phyloP scores from a whole-genome alignment of 768 basidiomycete genomes.

The Mycena indigotica region DNA sequence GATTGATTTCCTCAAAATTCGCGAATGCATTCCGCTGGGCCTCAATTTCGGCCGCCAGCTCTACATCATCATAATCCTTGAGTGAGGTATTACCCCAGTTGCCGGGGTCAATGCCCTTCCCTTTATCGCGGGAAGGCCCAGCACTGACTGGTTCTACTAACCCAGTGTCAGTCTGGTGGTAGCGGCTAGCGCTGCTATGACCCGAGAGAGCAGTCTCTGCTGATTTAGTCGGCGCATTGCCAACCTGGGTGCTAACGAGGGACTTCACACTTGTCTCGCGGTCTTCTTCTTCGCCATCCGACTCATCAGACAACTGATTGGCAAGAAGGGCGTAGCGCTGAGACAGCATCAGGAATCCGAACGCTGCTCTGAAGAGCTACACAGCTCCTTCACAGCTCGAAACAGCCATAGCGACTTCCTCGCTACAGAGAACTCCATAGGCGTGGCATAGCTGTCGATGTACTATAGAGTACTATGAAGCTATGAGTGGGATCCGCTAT shows the following conservation, averaged over 20 bases:
- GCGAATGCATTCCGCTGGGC: neutral
- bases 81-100: constrained; percentile 5
- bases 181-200: neutral
- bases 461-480: too few relatives aligned
- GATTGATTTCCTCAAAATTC: constrained; percentile 7
- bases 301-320: neutral
- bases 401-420: too few relatives aligned
- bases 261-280: neutral
- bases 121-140: constrained; percentile 5
- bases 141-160: neutral
- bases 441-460: too few relatives aligned
- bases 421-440: too few relatives aligned
- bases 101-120: constrained; percentile 5
- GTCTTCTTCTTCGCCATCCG: neutral
- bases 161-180: neutral
- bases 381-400: too few relatives aligned
- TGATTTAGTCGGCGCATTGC: neutral
- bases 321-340: neutral
- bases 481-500: too few relatives aligned
- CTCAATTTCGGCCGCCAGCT: too few relatives aligned
- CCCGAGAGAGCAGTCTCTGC: neutral
- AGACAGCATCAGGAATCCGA: too few relatives aligned
- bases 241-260: neutral
- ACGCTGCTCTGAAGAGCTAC: too few relatives aligned
- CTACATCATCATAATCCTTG: neutral